phyloP scores from a whole-genome alignment of 2,329 filamentous ascomycete species.

The Camillea tinctor region DNA sequence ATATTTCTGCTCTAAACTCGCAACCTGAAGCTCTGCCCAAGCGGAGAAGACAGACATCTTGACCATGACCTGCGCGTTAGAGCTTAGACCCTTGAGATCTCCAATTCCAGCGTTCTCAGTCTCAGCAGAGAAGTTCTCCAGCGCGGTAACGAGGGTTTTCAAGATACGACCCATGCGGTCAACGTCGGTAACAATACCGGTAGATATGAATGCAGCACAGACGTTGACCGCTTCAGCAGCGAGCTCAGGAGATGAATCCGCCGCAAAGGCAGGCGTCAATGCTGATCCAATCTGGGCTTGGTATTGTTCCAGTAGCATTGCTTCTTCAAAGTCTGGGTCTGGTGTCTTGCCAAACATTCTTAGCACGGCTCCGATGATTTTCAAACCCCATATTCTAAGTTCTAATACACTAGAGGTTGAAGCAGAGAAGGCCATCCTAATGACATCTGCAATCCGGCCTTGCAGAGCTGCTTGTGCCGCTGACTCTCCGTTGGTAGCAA shows the following conservation, averaged over 20 bases:
- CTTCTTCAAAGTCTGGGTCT: slow-evolving; percentile 97
- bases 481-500: slow-evolving; percentile 75
- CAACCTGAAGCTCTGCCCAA: slow-evolving; percentile 95
- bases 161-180: slow-evolving; percentile 98
- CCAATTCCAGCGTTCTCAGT: slow-evolving; percentile 83
- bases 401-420: slow-evolving; percentile 92
- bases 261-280: slow-evolving; percentile 91
- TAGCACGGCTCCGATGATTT: slow-evolving; percentile 89
- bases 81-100: slow-evolving; percentile 86
- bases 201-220: slow-evolving; percentile 96
- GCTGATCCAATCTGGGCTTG: slow-evolving; percentile 98
- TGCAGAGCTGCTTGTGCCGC: slow-evolving; percentile 77
- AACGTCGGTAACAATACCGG: slow-evolving; percentile 93
- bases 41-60: slow-evolving; percentile 96
- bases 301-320: slow-evolving; percentile 93
- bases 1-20: slow-evolving; percentile 88
- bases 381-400: slow-evolving; percentile 84
- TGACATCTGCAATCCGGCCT: slow-evolving; percentile 82
- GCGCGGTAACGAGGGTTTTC: slow-evolving; percentile 83
- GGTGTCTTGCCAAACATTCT: slow-evolving; percentile 95
- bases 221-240: slow-evolving; percentile 96
- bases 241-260: slow-evolving; percentile 91
- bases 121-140: slow-evolving; percentile 88
- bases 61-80: slow-evolving; percentile 97
- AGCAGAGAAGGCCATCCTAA: slow-evolving; percentile 95